Evolutionary conservation across 441 rosid species (phyloP), one percentile per base, ranked within the genome.

Genomic region (Gossypium lobatum): DNA sequence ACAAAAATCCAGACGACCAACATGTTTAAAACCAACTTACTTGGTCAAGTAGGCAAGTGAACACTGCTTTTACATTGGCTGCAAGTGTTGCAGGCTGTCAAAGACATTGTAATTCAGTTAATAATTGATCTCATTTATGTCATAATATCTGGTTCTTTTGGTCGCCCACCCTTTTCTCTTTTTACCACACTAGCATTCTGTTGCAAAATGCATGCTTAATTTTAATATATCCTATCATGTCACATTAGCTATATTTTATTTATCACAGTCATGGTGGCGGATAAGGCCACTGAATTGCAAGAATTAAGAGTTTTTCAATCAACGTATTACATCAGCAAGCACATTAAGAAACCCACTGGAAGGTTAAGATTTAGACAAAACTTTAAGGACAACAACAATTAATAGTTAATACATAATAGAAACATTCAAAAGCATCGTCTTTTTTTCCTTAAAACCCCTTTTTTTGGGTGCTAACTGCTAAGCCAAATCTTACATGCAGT

Each of bases 41-140:
- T 85, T 93, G 97, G 84, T 90, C 96, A 61, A 93, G 85, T 74
- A 93, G 87, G 83, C 96, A 92, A 80, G 97, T 93, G 84, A 96
- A 93, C 77, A 93, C 93, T 58, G 93, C 83, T 82, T 90, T 96
- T 70, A 92, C 95, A 75, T 96, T 91, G 79, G 89, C 78, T 64
- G 98, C 99, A 78, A 87, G 91, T 16, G 87, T 85, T 65, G 92
- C 78, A 61, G 98, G 90, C 99, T 95, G 95, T 74, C 71, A 79
- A 75, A 71, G 76, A 77, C 62, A 59, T 67, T 46, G 69, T 72
- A 79, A 64, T 73, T 64, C 42, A 77, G 70, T 82, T 65, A 83
- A 73, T 62, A 70, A 73, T 55, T 52, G 13, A 65, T 50, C 26
- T 53, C 25, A 26, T 52, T 28, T 53, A 52, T 9, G 61, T 8